These are phyloP conservation scores for Acanthamoeba royreba DNA, from an alignment of 208 protist genomes.

Conservation along the genomic window DNA sequence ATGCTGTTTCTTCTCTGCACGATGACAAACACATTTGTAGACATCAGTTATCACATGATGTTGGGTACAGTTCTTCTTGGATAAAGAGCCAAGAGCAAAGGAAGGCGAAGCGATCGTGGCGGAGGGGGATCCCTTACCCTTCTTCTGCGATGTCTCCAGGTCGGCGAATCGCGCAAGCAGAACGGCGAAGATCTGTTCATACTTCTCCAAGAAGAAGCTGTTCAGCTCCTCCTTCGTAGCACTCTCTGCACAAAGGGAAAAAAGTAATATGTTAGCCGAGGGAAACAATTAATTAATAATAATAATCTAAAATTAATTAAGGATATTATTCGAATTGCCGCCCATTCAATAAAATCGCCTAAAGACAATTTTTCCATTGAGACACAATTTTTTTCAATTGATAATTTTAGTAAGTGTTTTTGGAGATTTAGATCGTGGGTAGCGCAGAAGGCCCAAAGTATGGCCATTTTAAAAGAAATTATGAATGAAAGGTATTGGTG, in stretches of 20 bases:
- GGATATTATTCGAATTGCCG: too few relatives aligned
- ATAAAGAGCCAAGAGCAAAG: too few relatives aligned
- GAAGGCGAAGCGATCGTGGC: too few relatives aligned
- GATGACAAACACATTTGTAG: too few relatives aligned
- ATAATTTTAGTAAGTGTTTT: too few relatives aligned
- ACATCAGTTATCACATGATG: too few relatives aligned
- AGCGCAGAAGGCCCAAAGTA: too few relatives aligned
- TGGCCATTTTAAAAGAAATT: background rate
- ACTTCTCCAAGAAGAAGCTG: background rate
- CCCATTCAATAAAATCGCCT: too few relatives aligned
- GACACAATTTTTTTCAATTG: too few relatives aligned
- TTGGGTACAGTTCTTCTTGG: too few relatives aligned
- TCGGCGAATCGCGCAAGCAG: background rate
- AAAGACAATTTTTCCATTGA: too few relatives aligned
- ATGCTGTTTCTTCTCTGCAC: constrained; percentile 38
- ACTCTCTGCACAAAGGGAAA: background rate
- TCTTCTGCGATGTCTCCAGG: constrained; percentile 28
- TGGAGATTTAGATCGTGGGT: too few relatives aligned
- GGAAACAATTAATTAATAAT: background rate
- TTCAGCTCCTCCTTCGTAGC: background rate
- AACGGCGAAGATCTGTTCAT: constrained; percentile 33
- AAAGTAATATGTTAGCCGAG: background rate
- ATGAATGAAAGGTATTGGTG: background rate
- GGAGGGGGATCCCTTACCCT: background rate
- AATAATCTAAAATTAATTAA: background rate